Evolutionary conservation across 345 rosid species (phyloP).

Genomic region (Acer negundo): DNA sequence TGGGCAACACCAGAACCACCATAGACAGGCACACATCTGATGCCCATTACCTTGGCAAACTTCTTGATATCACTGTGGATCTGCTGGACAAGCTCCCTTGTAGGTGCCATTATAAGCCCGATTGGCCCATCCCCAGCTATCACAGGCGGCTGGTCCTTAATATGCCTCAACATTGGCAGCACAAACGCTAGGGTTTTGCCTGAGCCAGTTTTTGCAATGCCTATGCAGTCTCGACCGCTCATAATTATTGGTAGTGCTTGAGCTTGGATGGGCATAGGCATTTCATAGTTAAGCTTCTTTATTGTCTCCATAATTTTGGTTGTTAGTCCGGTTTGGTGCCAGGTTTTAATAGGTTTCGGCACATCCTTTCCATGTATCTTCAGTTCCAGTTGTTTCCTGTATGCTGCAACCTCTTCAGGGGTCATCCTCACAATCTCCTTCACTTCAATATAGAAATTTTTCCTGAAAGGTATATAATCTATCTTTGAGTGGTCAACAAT

Average conservation of each 20-base stretch:
- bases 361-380: conserved; percentile 97
- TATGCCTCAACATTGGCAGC: conserved; percentile 97
- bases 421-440: conserved; percentile 85
- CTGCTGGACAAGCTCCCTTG: conserved; percentile 98
- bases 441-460: conserved; percentile 86
- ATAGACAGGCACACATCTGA: conserved; percentile 88
- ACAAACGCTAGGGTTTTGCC: conserved; percentile 98
- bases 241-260: conserved; percentile 92
- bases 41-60: conserved; percentile 71
- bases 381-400: conserved; percentile 84
- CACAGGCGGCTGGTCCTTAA: conserved; percentile 96
- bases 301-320: conserved; percentile 82
- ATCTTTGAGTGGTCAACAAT: conserved; percentile 93
- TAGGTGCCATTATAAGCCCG: conserved; percentile 98
- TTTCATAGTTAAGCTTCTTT: conserved; percentile 85
- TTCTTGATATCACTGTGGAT: conserved; percentile 91
- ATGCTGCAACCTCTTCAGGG: conserved; percentile 74
- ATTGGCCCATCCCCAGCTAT: conserved; percentile 95
- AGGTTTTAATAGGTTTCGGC: conserved; percentile 81
- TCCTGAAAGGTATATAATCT: conserved; percentile 77
- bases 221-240: conserved; percentile 99
- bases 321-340: conserved; percentile 96
- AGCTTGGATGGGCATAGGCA: conserved; percentile 96
- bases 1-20: conserved; percentile 99
- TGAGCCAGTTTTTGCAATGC: conserved; percentile 94